These are phyloP conservation scores for Hygrophoropsis aurantiaca DNA, from an alignment of 768 basidiomycete species.

Conservation along the genomic window DNA sequence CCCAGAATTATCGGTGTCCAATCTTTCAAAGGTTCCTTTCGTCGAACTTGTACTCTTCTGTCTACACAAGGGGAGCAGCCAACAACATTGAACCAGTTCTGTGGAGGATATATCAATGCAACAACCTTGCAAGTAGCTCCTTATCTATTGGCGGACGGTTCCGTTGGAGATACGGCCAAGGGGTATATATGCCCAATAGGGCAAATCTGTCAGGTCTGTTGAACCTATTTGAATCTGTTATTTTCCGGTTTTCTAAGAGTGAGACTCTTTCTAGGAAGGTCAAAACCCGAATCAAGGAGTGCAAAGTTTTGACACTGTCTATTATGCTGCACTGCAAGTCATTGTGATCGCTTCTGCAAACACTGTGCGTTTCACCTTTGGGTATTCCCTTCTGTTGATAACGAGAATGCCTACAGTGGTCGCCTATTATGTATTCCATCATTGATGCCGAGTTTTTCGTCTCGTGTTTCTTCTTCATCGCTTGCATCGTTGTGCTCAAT, in stretches of 20 bases:
- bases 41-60: slow-evolving; percentile 58
- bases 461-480: slow-evolving; percentile 86
- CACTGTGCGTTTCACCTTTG: slow-evolving; percentile 46
- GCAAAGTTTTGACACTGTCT: slow-evolving; percentile 88
- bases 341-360: slow-evolving; percentile 80
- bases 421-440: slow-evolving; percentile 80
- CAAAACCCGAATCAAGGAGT: slow-evolving; percentile 65
- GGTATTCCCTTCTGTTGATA: slow-evolving; percentile 1
- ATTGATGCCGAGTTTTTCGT: slow-evolving; percentile 89
- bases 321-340: slow-evolving; percentile 78
- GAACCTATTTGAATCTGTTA: neutral
- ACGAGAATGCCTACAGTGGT: slow-evolving; percentile 50
- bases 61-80: slow-evolving; percentile 54
- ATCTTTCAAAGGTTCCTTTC: slow-evolving; percentile 83
- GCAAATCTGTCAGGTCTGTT: slow-evolving; percentile 72
- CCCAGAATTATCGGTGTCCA: slow-evolving; percentile 89
- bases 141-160: slow-evolving; percentile 41
- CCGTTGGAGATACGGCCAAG: slow-evolving; percentile 48
- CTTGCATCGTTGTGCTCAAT: slow-evolving; percentile 82
- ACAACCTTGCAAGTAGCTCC: slow-evolving; percentile 44
- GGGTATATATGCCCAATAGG: slow-evolving; percentile 91
- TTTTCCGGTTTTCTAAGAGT: no score
- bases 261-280: slow-evolving; percentile 46
- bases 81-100: slow-evolving; percentile 55
- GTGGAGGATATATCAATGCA: slow-evolving; percentile 81